A percentile compares a stretch with the other conserved stretches of the same genome.
These are phyloP conservation scores for Ceratocystis papillata DNA, from an alignment of 2,329 filamentous ascomycete genomes.

Conservation along the genomic window DNA sequence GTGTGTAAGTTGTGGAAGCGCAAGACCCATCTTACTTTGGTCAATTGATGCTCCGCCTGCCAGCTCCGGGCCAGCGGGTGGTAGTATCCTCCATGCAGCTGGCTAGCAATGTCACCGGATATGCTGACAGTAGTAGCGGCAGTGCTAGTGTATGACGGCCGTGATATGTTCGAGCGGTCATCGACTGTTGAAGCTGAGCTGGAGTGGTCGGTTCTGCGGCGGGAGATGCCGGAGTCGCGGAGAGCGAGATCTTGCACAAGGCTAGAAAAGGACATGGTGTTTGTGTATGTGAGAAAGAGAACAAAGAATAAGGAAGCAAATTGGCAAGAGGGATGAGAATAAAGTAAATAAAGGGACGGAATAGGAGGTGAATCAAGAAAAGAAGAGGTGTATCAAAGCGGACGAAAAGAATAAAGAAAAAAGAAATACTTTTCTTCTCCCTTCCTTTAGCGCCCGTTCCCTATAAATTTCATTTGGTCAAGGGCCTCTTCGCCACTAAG, in stretches of 20 bases:
- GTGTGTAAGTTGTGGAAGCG: neutral
- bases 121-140: constrained; percentile 59
- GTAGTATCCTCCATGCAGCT: constrained; percentile 72
- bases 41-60: constrained; percentile 76
- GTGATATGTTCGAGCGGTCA: constrained; percentile 51
- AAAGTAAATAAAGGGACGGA: neutral
- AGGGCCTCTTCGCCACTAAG: neutral
- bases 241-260: constrained; percentile 55
- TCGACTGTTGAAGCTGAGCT: constrained; percentile 47
- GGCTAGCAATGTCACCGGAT: constrained; percentile 65
- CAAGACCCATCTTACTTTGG: constrained; percentile 49
- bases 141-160: constrained; percentile 53
- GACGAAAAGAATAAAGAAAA: constrained; percentile 2
- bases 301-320: neutral
- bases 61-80: constrained; percentile 69
- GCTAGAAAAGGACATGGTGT: constrained; percentile 54
- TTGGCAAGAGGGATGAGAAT: neutral
- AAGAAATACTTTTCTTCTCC: neutral
- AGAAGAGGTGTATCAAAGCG: neutral
- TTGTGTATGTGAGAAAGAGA: neutral
- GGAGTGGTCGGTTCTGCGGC: constrained; percentile 38
- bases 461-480: neutral
- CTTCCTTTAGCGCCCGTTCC: neutral
- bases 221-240: constrained; percentile 40
- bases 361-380: neutral